Percentiles rank a stretch among this genome's conserved stretches.
These are phyloP conservation scores for Cryphonectria radicalis DNA, from an alignment of 2,329 filamentous ascomycete genomes.

Conservation along the genomic window DNA sequence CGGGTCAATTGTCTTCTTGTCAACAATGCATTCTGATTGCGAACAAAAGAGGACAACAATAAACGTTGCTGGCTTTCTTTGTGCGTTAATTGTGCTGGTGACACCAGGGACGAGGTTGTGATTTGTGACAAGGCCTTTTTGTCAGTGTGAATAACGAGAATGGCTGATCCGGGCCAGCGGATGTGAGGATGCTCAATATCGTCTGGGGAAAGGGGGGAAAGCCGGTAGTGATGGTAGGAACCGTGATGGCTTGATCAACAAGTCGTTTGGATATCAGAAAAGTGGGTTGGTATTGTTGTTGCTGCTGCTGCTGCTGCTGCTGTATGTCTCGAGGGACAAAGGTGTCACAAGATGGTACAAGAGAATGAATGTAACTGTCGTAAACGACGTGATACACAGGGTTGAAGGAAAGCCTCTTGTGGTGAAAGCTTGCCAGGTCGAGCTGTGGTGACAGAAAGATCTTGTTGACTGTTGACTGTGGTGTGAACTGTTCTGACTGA, in stretches of 20 bases:
- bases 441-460: too few relatives aligned
- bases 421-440: neutral
- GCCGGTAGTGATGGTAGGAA: slow-evolving; percentile 15
- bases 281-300: slow-evolving; percentile 7
- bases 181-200: slow-evolving; percentile 20
- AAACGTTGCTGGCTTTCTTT: slow-evolving; percentile 10
- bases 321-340: slow-evolving; percentile 14
- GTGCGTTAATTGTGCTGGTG: slow-evolving; percentile 10
- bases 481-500: neutral
- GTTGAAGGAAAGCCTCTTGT: neutral
- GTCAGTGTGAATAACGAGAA: slow-evolving; percentile 11
- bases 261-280: slow-evolving; percentile 6
- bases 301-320: neutral
- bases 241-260: slow-evolving; percentile 23
- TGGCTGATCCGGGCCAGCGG: slow-evolving; percentile 29
- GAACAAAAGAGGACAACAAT: slow-evolving; percentile 16
- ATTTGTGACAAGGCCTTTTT: neutral
- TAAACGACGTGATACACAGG: slow-evolving; percentile 15
- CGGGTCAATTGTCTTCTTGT: neutral
- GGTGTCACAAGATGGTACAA: slow-evolving; percentile 9
- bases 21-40: slow-evolving; percentile 27
- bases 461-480: neutral
- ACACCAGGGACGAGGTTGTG: slow-evolving; percentile 14
- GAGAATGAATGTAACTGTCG: slow-evolving; percentile 22
- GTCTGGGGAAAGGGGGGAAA: neutral